Percentiles rank a stretch among this genome's conserved stretches.
These are phyloP conservation scores for Poa annua DNA, from an alignment of 176 grass and related monocot genomes.

Conservation along the genomic window DNA sequence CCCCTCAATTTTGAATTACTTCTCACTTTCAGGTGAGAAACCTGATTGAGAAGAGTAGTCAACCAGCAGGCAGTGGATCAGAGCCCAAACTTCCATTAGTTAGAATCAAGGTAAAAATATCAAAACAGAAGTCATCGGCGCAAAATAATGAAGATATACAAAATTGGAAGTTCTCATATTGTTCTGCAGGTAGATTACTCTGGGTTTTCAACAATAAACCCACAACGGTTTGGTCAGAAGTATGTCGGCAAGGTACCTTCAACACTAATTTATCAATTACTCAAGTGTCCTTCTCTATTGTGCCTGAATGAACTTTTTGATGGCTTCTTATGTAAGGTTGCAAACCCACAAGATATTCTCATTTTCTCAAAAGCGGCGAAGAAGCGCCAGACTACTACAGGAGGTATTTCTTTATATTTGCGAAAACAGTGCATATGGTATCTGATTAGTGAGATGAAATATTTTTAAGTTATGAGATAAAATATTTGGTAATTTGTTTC, in stretches of 20 bases:
- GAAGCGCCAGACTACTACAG: conserved; percentile 58
- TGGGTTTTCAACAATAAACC: conserved; percentile 94
- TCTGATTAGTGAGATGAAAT: conserved; percentile 17
- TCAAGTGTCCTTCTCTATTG: conserved; percentile 29
- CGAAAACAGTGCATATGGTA: conserved; percentile 3
- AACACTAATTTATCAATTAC: conserved; percentile 4
- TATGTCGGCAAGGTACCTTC: conserved; percentile 88
- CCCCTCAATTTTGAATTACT: conserved; percentile 7
- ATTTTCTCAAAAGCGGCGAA: conserved; percentile 94
- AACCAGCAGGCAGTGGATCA: conserved; percentile 51
- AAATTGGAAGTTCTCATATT: conserved; percentile 33
- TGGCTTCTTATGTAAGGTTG: conserved; percentile 68
- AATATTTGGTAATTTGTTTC: conserved; percentile 34
- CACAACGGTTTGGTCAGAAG: conserved; percentile 93
- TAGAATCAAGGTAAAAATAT: conserved; percentile 77
- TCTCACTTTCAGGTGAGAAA: conserved; percentile 68
- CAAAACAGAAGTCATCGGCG: background rate
- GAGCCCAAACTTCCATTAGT: conserved; percentile 83
- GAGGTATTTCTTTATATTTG: conserved; percentile 63
- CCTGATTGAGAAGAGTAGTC: conserved; percentile 83
- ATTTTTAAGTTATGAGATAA: background rate
- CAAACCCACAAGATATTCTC: conserved; percentile 97
- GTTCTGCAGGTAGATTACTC: conserved; percentile 88
- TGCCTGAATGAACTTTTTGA: conserved; percentile 38
- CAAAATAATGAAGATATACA: conserved; percentile 32